Evolutionary conservation across 2,329 filamentous ascomycete species (phyloP).

Genomic region (Aspergillus aculeatinus): DNA sequence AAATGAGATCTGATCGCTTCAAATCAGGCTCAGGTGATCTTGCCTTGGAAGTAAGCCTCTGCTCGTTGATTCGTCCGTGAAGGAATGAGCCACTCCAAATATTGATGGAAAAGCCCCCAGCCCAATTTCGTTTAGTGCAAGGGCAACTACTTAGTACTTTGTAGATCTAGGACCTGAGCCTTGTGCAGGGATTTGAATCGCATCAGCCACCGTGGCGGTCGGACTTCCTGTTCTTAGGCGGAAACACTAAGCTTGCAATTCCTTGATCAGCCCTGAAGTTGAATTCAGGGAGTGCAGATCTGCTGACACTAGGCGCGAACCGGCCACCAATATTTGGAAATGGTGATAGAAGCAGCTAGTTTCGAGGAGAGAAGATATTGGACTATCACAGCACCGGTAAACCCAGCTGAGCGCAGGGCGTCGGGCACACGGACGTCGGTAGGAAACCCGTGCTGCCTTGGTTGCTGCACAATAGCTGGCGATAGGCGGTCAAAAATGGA

Average conservation of each 20-base stretch:
- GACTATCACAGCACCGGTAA: conserved; percentile 3
- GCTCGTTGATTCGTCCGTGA: conserved; percentile 7
- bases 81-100: conserved; percentile 10
- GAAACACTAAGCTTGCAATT: conserved; percentile 1
- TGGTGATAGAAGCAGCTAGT: background rate
- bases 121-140: conserved; percentile 25
- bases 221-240: conserved; percentile 16
- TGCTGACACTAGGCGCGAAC: conserved; percentile 7
- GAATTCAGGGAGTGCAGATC: conserved; percentile 1
- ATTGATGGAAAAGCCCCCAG: conserved; percentile 11
- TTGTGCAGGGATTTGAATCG: conserved; percentile 23
- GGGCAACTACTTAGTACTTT: conserved; percentile 4
- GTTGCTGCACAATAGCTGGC: conserved; percentile 7
- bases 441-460: conserved; percentile 3
- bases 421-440: conserved; percentile 24
- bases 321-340: conserved; percentile 6
- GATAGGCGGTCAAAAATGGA: conserved; percentile 21
- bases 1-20: conserved; percentile 8
- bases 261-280: conserved; percentile 3
- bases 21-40: conserved; percentile 13
- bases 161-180: conserved; percentile 19
- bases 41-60: conserved; percentile 10
- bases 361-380: background rate
- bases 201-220: conserved; percentile 22
- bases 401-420: conserved; percentile 15